Base-by-base conservation (phyloP, 1,284 basidiomycete genomes). In the Sporisorium sorghi region DNA sequence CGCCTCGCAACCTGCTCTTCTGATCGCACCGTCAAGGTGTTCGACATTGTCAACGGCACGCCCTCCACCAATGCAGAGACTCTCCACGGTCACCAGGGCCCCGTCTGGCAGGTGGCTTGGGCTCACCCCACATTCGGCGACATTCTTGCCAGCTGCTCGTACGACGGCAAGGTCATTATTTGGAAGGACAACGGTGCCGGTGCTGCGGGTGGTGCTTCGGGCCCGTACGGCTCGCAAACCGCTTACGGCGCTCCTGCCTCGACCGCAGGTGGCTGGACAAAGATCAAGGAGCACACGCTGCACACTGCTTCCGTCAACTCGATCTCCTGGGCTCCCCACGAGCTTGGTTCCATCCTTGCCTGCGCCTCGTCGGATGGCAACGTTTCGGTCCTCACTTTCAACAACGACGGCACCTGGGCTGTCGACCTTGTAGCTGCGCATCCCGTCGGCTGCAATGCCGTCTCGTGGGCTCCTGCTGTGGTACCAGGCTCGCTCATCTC, bases 41-140 rank as follows among this genome's bases (percentile, higher is more conserved):
- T 99, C 84, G 94, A 97, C 79, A 91, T 98, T 26, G 90, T 95
- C 54, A 92, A 96, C 64, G 93, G 93, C 28, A 91, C 90, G 88
- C 90, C 85, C 86, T 86, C 85, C 86, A 79, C 88, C 79, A 67
- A 92, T 89, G 67, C 66, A 40, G 75, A 73, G 56, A 80, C 80
- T 15, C 73, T 82, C 9, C 58, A 72, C 14, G 81, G 78, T 44
- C 97, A 98, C 86, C 93, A 94, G 14, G 94, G 95, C 17, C 96
- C 96, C 4, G 94, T 99, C 37, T 98, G 96, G 95, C 94, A 97
- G 85, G 91, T 99, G 50, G 90, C 94, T n/a, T 99, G 96, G 97
- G 96, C 93, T 8, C 95, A 99, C 82, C 96, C 97, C 95, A 83
- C 82, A 14, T 83, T 93, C 78, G 96, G 96, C 1, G 91, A 93